phyloP scores from a whole-genome alignment of 1,284 basidiomycete genomes.

The Pseudozyma sp. region DNA sequence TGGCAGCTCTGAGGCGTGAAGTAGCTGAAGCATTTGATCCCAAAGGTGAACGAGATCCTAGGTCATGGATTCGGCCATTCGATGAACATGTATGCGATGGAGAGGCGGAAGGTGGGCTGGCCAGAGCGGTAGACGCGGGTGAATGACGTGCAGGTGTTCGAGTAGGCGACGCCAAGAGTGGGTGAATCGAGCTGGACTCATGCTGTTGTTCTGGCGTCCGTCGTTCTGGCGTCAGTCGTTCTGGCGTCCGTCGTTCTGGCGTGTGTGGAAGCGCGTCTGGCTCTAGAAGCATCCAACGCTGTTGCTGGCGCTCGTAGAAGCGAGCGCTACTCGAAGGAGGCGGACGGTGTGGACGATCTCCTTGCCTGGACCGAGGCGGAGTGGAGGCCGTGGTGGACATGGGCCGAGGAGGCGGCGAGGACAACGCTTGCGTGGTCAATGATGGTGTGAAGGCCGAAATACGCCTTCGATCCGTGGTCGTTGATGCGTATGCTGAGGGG shows the following conservation, averaged over 20 bases:
- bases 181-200: slow-evolving; percentile 2
- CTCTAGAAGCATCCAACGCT: slow-evolving; percentile 28
- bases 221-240: background rate
- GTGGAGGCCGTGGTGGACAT: slow-evolving; percentile 17
- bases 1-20: slow-evolving; percentile 13
- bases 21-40: slow-evolving; percentile 2
- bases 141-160: background rate
- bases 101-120: slow-evolving; percentile 1
- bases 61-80: background rate
- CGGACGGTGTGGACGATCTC: slow-evolving; percentile 39
- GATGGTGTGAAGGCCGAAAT: slow-evolving; percentile 13
- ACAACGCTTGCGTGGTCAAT: background rate
- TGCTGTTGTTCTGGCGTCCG: background rate
- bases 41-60: background rate
- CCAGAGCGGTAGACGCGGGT: background rate
- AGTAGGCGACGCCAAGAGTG: background rate
- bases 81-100: background rate
- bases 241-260: background rate
- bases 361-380: slow-evolving; percentile 18
- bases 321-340: slow-evolving; percentile 46
- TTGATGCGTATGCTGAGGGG: slow-evolving; percentile 1
- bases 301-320: slow-evolving; percentile 39
- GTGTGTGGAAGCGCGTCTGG: slow-evolving; percentile 5
- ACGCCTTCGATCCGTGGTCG: slow-evolving; percentile 5
- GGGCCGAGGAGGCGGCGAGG: slow-evolving; percentile 9